Evolutionary conservation across 106 monocot genomes (phyloP).

Genomic region (Apostasia shenzhenica): DNA sequence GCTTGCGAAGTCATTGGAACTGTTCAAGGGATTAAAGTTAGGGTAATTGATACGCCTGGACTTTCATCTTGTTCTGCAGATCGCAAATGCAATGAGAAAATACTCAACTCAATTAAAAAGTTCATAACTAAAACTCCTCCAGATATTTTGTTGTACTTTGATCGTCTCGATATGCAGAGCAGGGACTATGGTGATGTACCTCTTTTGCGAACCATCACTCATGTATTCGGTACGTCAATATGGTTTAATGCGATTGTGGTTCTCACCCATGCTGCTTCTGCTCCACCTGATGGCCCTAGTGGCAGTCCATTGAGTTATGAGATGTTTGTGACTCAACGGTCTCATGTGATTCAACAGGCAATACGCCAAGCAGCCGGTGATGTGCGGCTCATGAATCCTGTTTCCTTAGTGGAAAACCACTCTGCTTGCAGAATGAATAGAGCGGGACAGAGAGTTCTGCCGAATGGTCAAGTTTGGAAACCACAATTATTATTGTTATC

Average conservation of each 20-base stretch:
- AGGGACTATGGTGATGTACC: slow-evolving; percentile 82
- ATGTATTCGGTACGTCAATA: slow-evolving; percentile 80
- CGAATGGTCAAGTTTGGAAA: slow-evolving; percentile 98
- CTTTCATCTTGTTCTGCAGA: slow-evolving; percentile 62
- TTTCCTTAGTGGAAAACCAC: slow-evolving; percentile 94
- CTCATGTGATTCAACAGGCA: slow-evolving; percentile 95
- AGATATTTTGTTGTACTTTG: slow-evolving; percentile 93
- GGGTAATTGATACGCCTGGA: slow-evolving; percentile 95
- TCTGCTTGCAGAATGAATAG: slow-evolving; percentile 91
- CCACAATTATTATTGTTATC: slow-evolving; percentile 87
- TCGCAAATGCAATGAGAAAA: slow-evolving; percentile 62
- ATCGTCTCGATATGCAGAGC: slow-evolving; percentile 90
- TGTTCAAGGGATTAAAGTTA: slow-evolving; percentile 84
- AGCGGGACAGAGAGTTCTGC: slow-evolving; percentile 87
- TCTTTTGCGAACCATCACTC: slow-evolving; percentile 62
- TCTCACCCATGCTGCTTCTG: slow-evolving; percentile 95
- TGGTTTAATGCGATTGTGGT: slow-evolving; percentile 99
- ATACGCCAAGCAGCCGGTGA: slow-evolving; percentile 89
- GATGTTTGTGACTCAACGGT: slow-evolving; percentile 93
- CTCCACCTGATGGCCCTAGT: slow-evolving; percentile 86
- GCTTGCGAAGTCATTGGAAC: slow-evolving; percentile 61
- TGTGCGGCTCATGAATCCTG: slow-evolving; percentile 88
- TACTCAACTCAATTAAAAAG: slow-evolving; percentile 59
- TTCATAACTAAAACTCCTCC: slow-evolving; percentile 77
- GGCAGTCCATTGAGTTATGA: slow-evolving; percentile 90